Evolutionary conservation across 805 yeast genomes (phyloP), one percentile per base, ranked within the genome.

Genomic region (Wickerhamia fluorescens): DNA sequence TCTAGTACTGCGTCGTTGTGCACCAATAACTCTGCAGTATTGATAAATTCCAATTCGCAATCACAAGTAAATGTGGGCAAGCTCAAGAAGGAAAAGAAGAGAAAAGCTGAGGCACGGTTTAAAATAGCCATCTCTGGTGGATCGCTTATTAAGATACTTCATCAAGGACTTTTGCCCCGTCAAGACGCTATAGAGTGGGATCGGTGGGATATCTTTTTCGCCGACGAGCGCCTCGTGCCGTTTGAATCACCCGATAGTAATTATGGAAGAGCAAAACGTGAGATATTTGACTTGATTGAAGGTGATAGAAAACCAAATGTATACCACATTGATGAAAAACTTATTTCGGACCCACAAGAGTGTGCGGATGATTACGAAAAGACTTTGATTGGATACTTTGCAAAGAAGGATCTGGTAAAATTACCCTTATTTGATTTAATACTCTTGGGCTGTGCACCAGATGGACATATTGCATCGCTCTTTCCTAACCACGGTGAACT

Each of bases 401-500:
- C 98, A 7, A 87, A 84, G 30, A 89, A 94, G 53, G 97, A 92
- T 56, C 80, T 95, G 11, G 98, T 92, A 33, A 87, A 88, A 58
- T 69, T 89, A 37, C 98, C 98, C 35, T 78, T 85, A 75, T 89
- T 92, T 60, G 97, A 92, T 56, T 61, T 92, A 30, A 72, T 92
- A 38, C 64, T 92, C 41, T 67, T 92, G 35, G 98, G 98, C 15
- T 89, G 97, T 66, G 98, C 98, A 1, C 97, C 97, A 3, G 98
- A 89, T 56, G 98, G 98, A 14, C 98, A 89, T 56, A 84, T 86
- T 49, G 95, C 96, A 29, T 86, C 95, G n/a, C 70, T 89, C 32
- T 89, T 89, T 66, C 98, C 98, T 14, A 80, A 81, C 51, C 92
- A 84, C 48, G 68, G 68, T 20, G 92, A 84, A 42, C 80, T 83